Base-by-base conservation (phyloP, 192 early-diverging fungal genomes). In the Gonapodya sp. region DNA sequence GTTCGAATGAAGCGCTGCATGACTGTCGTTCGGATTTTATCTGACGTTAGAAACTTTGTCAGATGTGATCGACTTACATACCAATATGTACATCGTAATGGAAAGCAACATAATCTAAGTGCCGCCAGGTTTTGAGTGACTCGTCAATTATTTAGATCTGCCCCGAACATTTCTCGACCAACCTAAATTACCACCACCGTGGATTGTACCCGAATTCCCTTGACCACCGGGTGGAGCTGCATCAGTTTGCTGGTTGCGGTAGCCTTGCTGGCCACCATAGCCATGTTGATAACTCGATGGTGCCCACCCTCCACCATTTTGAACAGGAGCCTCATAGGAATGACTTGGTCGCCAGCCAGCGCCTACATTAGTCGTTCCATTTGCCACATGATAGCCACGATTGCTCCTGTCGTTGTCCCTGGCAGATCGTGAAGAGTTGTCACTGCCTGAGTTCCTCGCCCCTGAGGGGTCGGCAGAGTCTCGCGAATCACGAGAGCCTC, bases 301-400 rank as follows among this genome's bases (percentile, higher is more conserved):
- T 34, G 18, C 2, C 75, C 75, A 77, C 34, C 75, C 75, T 77
- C 75, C 75, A 77, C 75, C 75, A 34, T 34, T 18, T 34, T 34
- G 75, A 18, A 30, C 16, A 16, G 75, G 75, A 16, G 18, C 31
- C 75, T 8, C 18, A 77, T 77, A 77, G 46, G 46, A 64, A 64
- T 24, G 8, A 16, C 8, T 16, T 16, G 46, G 46, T 8, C 46
- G 46, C 46, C 46, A 64, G 24, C 46, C 46, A 24, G 8, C 46
- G 24, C 46, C 46, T 16, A 24, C 8, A 64, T 64, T 64, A 64
- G 8, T 64, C 24, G 46, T 16, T 24, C 8, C 46, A 64, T 64
- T 8, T 64, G 46, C 8, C 8, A 16, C 24, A 24, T 64, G 24
- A 64, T 64, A 24, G 46, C 46, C 46, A 8, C 8, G 46, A 24